These are phyloP conservation scores for Suillus variegatus DNA, from an alignment of 768 basidiomycete genomes.

Conservation along the genomic window DNA sequence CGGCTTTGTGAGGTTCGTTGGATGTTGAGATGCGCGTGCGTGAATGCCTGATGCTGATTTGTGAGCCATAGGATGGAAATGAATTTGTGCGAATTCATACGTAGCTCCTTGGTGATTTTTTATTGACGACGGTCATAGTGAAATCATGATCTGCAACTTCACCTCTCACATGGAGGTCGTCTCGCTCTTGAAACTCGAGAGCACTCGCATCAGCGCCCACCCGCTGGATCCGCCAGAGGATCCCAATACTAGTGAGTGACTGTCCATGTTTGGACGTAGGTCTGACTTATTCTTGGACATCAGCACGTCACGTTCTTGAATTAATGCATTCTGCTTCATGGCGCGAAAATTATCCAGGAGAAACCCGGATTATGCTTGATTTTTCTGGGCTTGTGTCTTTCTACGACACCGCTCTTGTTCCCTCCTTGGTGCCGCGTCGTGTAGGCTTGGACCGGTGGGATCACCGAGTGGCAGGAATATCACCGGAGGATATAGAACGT, in stretches of 20 bases:
- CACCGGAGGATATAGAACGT: conserved; percentile 13
- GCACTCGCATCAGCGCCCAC: not conserved
- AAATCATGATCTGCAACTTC: conserved; percentile 52
- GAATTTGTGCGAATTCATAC: conserved; percentile 41
- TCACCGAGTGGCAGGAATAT: conserved; percentile 19
- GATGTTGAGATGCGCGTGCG: not conserved
- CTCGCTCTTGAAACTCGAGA: conserved; percentile 38
- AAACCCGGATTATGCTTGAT: conserved; percentile 24
- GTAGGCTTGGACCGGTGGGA: conserved; percentile 23
- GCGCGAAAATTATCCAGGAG: conserved; percentile 27
- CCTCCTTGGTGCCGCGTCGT: conserved; percentile 17
- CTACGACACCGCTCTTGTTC: conserved; percentile 26
- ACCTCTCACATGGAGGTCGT: conserved; percentile 38
- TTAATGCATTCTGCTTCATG: conserved; percentile 18
- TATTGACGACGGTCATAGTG: conserved; percentile 28
- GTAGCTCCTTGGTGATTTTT: not conserved
- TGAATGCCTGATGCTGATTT: not conserved
- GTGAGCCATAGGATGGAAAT: conserved; percentile 43
- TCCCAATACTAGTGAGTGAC: not conserved
- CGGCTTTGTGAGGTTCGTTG: conserved; percentile 32
- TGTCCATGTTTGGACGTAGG: not conserved
- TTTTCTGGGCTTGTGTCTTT: conserved; percentile 23
- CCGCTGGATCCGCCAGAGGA: not conserved
- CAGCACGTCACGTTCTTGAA: conserved; percentile 10
- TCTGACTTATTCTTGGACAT: not conserved